Evolutionary conservation across 2,329 filamentous ascomycete genomes (phyloP), one percentile per base, ranked within the genome.

Genomic region (Claviceps quebecensis): DNA sequence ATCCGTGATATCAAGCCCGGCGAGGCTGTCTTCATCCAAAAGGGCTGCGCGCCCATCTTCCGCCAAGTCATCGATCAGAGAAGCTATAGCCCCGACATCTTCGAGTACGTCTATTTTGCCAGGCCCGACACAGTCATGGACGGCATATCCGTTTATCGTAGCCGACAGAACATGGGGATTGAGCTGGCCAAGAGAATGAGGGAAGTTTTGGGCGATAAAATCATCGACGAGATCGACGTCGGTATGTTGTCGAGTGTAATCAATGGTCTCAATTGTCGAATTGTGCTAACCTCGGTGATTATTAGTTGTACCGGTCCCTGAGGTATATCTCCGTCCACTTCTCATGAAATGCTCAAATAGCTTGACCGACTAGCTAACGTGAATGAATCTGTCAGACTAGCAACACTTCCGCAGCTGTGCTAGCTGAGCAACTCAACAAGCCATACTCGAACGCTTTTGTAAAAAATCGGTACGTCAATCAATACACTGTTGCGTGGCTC

Each of bases 21-120:
- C 22, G 79, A 95, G 68, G 88, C 87, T 2, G 87, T 94, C 55
- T 88, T 94, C 61, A 83, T 94, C 56, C 74, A 84, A 61, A 94
- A 94, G 69, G 87, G 87, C 41, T 74, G 78, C 48, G 72, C 74
- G 50, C 87, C 87, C 1, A 76, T 83, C 47, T 93, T 90, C 71
- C 74, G 76, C 55, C 87, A 95, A 66, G 81, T 95, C 14, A 78
- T 82, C 41, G 69, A 77, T 53, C 75, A 76, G 58, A 75, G 78
- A 59, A 74, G 76, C 16, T 95, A 95, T 63, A 82, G 85, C 1
- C 88, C 88, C 1, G 89, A 95, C 64, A 51, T 61, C 11, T 93
- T 94, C 61, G 87, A 94, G 67, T 88, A 83, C 56, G 84, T 95
- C 53, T 95, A 95, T 70, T 89, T 95, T 60, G 84, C 87, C 14